These are phyloP conservation scores for Claviceps africana DNA, from an alignment of 2,329 filamentous ascomycete species.

Conservation along the genomic window DNA sequence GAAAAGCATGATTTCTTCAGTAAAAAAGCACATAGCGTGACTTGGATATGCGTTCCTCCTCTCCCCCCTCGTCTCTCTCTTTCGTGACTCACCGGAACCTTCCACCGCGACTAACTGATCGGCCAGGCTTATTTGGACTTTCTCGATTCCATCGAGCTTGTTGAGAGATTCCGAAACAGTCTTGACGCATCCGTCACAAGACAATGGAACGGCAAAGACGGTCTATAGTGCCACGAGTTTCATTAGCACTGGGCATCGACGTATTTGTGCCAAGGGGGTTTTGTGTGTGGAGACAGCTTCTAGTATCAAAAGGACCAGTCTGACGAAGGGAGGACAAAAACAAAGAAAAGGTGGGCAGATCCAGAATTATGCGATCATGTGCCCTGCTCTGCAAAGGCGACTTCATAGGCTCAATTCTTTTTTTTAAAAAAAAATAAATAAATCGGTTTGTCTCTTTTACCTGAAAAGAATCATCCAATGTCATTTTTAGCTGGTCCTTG, in stretches of 20 bases:
- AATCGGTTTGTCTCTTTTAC: conserved; percentile 17
- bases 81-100: conserved; percentile 54
- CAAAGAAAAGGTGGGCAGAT: not conserved
- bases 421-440: too few species aligned
- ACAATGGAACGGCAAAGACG: conserved; percentile 87
- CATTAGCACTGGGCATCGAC: conserved; percentile 15
- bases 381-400: not conserved
- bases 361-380: not conserved
- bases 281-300: conserved; percentile 5
- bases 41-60: not conserved
- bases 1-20: not conserved
- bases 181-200: conserved; percentile 78
- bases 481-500: conserved; percentile 21
- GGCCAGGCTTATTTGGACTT: conserved; percentile 68
- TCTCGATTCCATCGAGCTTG: conserved; percentile 65
- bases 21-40: not conserved
- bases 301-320: not conserved
- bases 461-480: conserved; percentile 31
- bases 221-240: conserved; percentile 44
- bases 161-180: conserved; percentile 68
- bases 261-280: conserved; percentile 2
- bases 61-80: conserved; percentile 4
- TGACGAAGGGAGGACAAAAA: not conserved
- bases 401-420: too few species aligned
- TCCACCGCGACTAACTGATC: conserved; percentile 75